Evolutionary conservation across 129 eudicot genomes (phyloP), one percentile per base, ranked within the genome.

Genomic region (Scalesia atractyloides): DNA sequence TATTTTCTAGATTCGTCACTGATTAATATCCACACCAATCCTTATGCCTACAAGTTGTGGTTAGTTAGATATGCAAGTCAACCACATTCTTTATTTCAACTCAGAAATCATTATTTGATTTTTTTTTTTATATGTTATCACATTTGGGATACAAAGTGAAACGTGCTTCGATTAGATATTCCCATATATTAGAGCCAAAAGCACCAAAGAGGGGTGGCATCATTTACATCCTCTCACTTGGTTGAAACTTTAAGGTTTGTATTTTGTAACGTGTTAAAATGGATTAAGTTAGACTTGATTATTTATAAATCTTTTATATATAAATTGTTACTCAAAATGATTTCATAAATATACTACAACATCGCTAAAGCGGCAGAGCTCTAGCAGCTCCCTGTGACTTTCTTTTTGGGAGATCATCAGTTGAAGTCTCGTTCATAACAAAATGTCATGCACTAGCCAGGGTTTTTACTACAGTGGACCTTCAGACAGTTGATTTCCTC

Each of bases 151-250:
- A 19, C 9, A 54, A 34, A 54, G 33, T 18, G 15, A 41, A 76
- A 67, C 61, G 68, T 66, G 24, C 20, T 26, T 68, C 37, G 48
- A 76, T 30, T 47, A 69, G 66, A 58, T 54, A 14, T 76, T 75
- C 17, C 18, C 26, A 58, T 57, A 19, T 20, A 66, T 17, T 3
- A 46, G 60, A 63, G 63, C 71, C 78, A 63, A 64, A 62, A 64
- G 66, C 41, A 50, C 39, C 10, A 36, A 49, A 10, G 64, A 74
- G 33, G 61, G 70, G 71, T 63, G 78, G 64, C 71, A 63, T 14
- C 43, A 49, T 63, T 74, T 26, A 50, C 52, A 63, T 73, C 61
- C 70, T 49, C 64, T 73, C 66, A 8, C 61, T 54, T 0, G 19
- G 75, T 57, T 54, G 14, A 19, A 71, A 71, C 20, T 11, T 65